phyloP scores from a whole-genome alignment of 1,284 basidiomycete genomes.

The Ustilago tritici region DNA sequence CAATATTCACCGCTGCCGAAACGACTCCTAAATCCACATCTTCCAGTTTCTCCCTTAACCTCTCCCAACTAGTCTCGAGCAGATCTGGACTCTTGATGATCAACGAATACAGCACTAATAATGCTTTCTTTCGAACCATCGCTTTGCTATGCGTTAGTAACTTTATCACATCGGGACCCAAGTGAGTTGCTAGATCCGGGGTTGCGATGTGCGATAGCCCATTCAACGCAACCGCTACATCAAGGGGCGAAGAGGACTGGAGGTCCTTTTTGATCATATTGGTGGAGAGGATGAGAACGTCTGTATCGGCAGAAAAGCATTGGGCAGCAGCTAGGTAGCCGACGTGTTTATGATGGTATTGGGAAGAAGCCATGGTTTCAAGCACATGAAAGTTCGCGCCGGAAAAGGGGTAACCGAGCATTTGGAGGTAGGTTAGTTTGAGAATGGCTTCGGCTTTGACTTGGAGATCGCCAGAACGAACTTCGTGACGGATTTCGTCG shows the following conservation, averaged over 20 bases:
- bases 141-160: constrained; percentile 92
- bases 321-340: constrained; percentile 95
- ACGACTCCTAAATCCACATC: constrained; percentile 77
- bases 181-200: constrained; percentile 86
- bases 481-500: constrained; percentile 85
- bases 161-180: constrained; percentile 85
- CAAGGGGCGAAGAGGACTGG: constrained; percentile 77
- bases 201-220: constrained; percentile 90
- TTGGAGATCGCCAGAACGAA: constrained; percentile 94
- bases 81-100: constrained; percentile 61
- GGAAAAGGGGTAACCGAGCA: constrained; percentile 78
- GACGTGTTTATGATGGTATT: constrained; percentile 90
- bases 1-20: constrained; percentile 89
- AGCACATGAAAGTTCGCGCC: constrained; percentile 80
- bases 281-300: constrained; percentile 96
- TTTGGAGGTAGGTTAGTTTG: constrained; percentile 96
- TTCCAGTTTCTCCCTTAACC: constrained; percentile 79
- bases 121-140: constrained; percentile 85
- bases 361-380: constrained; percentile 95
- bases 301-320: constrained; percentile 92
- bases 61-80: constrained; percentile 59
- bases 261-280: constrained; percentile 98
- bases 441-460: constrained; percentile 93
- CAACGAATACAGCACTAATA: constrained; percentile 78
- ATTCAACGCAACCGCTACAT: constrained; percentile 85